These are phyloP conservation scores for Rhodomyrtus tomentosa DNA, from an alignment of 345 rosid genomes.

Conservation along the genomic window DNA sequence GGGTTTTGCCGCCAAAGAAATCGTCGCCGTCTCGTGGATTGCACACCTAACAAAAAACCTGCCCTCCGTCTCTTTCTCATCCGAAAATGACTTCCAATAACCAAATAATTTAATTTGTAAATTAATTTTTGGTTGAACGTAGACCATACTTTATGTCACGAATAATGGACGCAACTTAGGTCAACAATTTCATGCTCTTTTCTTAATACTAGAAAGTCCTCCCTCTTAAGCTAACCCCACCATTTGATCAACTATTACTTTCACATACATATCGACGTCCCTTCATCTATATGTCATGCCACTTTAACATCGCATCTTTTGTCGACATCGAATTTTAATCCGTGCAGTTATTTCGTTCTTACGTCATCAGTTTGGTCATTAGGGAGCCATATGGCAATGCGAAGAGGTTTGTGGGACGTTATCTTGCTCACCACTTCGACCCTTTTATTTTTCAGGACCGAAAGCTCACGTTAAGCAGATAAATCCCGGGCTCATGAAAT, in stretches of 20 bases:
- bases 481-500: not conserved
- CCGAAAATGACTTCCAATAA: not conserved
- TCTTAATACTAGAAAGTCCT: slow-evolving; percentile 1
- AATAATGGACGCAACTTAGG: slow-evolving; percentile 8
- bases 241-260: not conserved
- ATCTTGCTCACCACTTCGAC: not conserved
- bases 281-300: not conserved
- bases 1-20: not conserved
- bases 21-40: not conserved
- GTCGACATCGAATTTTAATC: not conserved
- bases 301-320: not conserved
- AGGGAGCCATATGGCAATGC: not conserved
- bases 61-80: not conserved
- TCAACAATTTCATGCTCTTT: slow-evolving; percentile 17
- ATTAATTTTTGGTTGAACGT: not conserved
- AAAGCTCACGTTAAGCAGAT: not conserved
- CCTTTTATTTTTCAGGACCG: not conserved
- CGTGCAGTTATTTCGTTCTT: not conserved
- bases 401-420: not conserved
- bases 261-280: not conserved
- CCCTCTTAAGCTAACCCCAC: slow-evolving; percentile 15
- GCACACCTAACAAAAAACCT: slow-evolving; percentile 28
- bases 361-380: not conserved
- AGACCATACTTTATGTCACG: slow-evolving; percentile 6
- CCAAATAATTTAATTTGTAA: not conserved